A percentile compares a stretch with the other conserved stretches of the same genome.
Evolutionary conservation across 306 rosid genomes (phyloP).

Genomic region (Alnus rubra): DNA sequence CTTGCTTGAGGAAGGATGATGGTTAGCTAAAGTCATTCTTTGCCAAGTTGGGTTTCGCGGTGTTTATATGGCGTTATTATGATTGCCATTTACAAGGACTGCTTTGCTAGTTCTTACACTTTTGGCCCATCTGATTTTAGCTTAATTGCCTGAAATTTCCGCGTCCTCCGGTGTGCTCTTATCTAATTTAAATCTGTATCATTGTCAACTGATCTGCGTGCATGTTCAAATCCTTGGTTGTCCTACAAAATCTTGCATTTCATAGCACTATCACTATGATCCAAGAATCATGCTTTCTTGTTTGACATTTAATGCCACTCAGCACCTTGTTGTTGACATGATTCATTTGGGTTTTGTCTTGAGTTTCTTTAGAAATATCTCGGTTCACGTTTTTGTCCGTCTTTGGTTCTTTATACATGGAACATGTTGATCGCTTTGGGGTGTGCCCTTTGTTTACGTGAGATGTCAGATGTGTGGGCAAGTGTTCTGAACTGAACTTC

Average conservation of each 20-base stretch:
- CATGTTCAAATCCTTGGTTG: background rate
- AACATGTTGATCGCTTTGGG: background rate
- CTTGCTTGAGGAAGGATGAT: background rate
- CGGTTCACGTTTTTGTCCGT: background rate
- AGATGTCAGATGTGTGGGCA: conserved; percentile 6
- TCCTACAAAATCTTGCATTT: background rate
- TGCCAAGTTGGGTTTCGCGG: background rate
- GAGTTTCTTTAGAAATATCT: background rate
- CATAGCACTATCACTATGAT: background rate
- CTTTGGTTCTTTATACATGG: background rate
- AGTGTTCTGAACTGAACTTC: conserved; percentile 7
- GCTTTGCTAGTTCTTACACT: background rate
- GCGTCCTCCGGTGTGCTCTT: background rate
- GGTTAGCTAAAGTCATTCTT: background rate
- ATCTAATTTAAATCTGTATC: background rate
- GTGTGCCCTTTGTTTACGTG: background rate
- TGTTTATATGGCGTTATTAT: background rate
- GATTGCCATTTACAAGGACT: background rate
- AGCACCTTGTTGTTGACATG: background rate
- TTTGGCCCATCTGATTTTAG: background rate
- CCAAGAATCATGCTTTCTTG: background rate
- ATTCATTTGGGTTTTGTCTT: background rate
- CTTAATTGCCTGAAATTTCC: background rate
- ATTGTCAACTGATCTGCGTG: background rate
- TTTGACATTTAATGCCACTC: background rate